Conservation (phyloP, 192 early-diverging fungal species). For the Backusella tarrabulga region DNA sequence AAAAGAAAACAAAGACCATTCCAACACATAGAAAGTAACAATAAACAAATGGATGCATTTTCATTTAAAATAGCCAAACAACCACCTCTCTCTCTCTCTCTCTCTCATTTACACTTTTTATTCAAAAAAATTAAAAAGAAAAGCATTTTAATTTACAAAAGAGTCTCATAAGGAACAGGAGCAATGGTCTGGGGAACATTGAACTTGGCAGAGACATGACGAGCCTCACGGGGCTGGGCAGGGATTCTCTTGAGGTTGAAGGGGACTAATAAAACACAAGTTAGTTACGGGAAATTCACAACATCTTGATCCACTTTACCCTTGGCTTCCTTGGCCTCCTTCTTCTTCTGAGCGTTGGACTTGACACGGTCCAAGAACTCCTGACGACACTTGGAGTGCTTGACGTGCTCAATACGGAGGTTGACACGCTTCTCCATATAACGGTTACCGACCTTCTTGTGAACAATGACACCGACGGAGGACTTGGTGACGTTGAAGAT, state of each 20-base stretch:
- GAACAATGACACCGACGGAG: conserved; percentile 95
- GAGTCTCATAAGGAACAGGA: conserved; percentile 93
- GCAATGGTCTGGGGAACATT: conserved; percentile 92
- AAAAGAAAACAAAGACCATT: no score
- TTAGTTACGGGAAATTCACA: neutral
- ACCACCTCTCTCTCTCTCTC: no score
- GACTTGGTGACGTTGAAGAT: conserved; percentile 99
- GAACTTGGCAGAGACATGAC: conserved; percentile 82
- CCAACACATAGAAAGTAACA: no score
- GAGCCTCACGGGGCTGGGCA: conserved; percentile 81
- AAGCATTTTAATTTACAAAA: no score
- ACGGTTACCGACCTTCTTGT: conserved; percentile 98
- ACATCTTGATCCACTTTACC: neutral
- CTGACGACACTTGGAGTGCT: conserved; percentile 99
- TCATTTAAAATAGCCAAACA: no score
- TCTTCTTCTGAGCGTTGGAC: conserved; percentile 84
- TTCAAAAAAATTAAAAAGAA: no score
- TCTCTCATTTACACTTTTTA: no score
- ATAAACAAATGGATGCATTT: no score
- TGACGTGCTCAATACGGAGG: conserved; percentile 98
- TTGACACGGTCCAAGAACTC: conserved; percentile 98
- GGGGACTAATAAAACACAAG: conserved; percentile 23
- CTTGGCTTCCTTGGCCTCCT: conserved; percentile 65
- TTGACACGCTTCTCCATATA: conserved; percentile 99
- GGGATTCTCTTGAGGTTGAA: conserved; percentile 91